These are phyloP conservation scores for Calocybe gambosa DNA, from an alignment of 1,284 basidiomycete genomes.

Conservation along the genomic window DNA sequence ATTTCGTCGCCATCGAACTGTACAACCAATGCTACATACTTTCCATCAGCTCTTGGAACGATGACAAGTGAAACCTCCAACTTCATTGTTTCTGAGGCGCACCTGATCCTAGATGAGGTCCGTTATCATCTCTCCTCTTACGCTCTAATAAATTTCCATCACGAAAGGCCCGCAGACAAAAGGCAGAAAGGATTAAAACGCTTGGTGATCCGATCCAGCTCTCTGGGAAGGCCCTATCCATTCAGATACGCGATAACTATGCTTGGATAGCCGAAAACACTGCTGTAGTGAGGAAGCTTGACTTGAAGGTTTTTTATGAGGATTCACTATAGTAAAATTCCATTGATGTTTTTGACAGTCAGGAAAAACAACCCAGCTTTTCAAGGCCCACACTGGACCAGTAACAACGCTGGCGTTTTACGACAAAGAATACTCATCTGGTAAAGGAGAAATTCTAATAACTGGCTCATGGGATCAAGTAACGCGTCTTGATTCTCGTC, in stretches of 20 bases:
- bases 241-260: slow-evolving; percentile 56
- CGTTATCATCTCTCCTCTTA: slow-evolving; percentile 18
- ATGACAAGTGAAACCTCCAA: slow-evolving; percentile 29
- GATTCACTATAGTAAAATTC: background rate
- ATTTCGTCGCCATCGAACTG: background rate
- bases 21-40: too few relatives aligned
- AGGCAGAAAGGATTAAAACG: slow-evolving; percentile 64
- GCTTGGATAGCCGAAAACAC: slow-evolving; percentile 88
- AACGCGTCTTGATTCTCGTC: slow-evolving; percentile 6
- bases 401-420: slow-evolving; percentile 76
- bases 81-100: slow-evolving; percentile 58
- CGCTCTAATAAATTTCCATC: background rate
- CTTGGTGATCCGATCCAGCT: slow-evolving; percentile 76
- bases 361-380: slow-evolving; percentile 70
- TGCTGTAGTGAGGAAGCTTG: slow-evolving; percentile 63
- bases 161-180: slow-evolving; percentile 58
- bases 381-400: slow-evolving; percentile 80
- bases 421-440: slow-evolving; percentile 28
- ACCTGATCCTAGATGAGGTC: slow-evolving; percentile 65
- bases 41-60: too few relatives aligned
- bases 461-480: slow-evolving; percentile 92
- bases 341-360: slow-evolving; percentile 44
- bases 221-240: slow-evolving; percentile 65
- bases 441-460: slow-evolving; percentile 51
- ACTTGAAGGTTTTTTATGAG: slow-evolving; percentile 59